These are phyloP conservation scores for Alternaria postmessia DNA, from an alignment of 2,329 filamentous ascomycete species.

Conservation along the genomic window DNA sequence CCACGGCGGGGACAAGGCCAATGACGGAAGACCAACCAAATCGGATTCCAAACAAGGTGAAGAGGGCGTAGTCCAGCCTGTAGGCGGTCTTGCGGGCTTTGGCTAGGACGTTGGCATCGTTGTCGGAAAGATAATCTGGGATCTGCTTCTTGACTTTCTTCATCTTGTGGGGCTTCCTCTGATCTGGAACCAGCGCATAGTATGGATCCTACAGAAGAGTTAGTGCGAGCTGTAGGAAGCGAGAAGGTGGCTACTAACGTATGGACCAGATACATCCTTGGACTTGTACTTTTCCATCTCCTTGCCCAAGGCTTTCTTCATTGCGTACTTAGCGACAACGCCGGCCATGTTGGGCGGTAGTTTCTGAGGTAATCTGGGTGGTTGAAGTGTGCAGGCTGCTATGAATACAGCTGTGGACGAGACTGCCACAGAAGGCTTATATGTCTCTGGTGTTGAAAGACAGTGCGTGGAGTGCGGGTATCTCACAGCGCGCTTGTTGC, in stretches of 20 bases:
- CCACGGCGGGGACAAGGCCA: conserved; percentile 81
- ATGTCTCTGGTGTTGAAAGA: conserved; percentile 22
- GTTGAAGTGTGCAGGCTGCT: conserved; percentile 9
- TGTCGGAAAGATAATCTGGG: conserved; percentile 80
- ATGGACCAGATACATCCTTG: conserved; percentile 52
- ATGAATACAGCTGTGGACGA: conserved; percentile 7
- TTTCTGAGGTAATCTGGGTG: conserved; percentile 10
- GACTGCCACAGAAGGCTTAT: conserved; percentile 27
- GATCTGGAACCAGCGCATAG: conserved; percentile 82
- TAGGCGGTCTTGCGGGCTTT: conserved; percentile 88
- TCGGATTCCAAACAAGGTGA: conserved; percentile 79
- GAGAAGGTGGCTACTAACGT: conserved; percentile 46
- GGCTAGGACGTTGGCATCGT: conserved; percentile 84
- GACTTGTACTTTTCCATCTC: conserved; percentile 58
- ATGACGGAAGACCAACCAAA: conserved; percentile 93
- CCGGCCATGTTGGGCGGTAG: conserved; percentile 53
- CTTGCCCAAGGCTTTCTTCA: conserved; percentile 58
- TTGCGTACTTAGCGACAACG: conserved; percentile 58
- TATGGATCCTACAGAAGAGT: conserved; percentile 76
- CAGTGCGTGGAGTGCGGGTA: conserved; percentile 33
- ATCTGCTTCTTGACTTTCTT: conserved; percentile 88
- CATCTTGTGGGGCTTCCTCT: conserved; percentile 73
- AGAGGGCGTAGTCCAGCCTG: conserved; percentile 82
- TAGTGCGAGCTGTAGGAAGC: conserved; percentile 4
- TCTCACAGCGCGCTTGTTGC: conserved; percentile 29